Evolutionary conservation across 495 filamentous ascomycete species (phyloP).

Genomic region (Patellaria atrata): DNA sequence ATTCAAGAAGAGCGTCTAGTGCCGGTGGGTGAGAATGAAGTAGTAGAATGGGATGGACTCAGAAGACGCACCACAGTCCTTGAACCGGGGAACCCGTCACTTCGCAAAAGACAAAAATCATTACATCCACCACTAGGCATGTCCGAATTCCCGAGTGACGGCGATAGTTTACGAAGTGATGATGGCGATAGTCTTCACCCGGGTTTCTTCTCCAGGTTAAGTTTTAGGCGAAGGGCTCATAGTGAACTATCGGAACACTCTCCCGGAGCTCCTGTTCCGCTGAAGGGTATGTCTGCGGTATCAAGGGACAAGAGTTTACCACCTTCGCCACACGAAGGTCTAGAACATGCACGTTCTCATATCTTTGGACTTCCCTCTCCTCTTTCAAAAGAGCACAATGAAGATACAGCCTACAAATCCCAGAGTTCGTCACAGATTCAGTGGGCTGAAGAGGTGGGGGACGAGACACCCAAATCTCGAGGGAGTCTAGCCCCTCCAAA

Average conservation of each 20-base stretch:
- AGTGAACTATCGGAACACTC: constrained; percentile 5
- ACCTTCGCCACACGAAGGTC: constrained; percentile 1
- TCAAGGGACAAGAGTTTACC: background rate
- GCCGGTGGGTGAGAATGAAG: constrained; percentile 59
- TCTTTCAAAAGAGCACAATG: constrained; percentile 10
- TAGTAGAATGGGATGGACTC: constrained; percentile 88
- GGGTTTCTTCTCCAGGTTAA: constrained; percentile 35
- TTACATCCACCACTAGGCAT: constrained; percentile 77
- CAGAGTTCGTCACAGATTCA: constrained; percentile 31
- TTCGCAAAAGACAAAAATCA: constrained; percentile 33
- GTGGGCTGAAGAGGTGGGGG: constrained; percentile 27
- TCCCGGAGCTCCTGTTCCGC: constrained; percentile 4
- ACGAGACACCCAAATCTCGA: constrained; percentile 18
- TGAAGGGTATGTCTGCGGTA: constrained; percentile 5
- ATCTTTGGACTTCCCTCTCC: constrained; percentile 18
- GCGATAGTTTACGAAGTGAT: constrained; percentile 19
- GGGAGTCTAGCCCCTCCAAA: constrained; percentile 33
- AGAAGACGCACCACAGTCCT: constrained; percentile 64
- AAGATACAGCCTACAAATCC: constrained; percentile 40
- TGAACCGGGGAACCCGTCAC: constrained; percentile 27
- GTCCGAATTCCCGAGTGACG: constrained; percentile 57
- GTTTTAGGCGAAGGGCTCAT: constrained; percentile 8
- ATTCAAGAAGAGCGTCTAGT: constrained; percentile 69
- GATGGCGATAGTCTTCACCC: constrained; percentile 38
- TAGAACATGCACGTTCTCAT: constrained; percentile 13